Conservation (phyloP, 441 rosid species). For the Euphorbia schlechtendalii region DNA sequence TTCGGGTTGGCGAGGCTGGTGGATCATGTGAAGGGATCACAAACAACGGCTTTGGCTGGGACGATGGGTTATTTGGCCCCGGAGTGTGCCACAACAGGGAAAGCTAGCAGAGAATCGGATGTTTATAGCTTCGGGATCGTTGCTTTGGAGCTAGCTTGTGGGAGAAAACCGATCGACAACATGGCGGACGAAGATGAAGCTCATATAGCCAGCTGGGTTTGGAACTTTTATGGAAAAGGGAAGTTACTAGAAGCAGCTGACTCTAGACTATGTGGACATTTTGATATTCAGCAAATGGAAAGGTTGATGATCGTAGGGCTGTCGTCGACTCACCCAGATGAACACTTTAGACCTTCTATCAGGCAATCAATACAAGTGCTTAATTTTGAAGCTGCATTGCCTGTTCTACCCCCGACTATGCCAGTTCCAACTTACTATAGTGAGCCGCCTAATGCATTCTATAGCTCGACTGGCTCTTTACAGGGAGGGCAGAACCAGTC, state of each 20-base stretch:
- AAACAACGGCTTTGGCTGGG: conserved; percentile 25
- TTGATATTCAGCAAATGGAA: conserved; percentile 21
- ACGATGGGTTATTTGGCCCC: conserved; percentile 25
- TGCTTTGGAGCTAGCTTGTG: conserved; percentile 29
- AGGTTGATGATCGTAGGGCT: no score
- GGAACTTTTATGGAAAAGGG: conserved; percentile 34
- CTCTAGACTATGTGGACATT: conserved; percentile 16
- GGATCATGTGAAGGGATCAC: conserved; percentile 23
- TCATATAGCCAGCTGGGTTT: conserved; percentile 34
- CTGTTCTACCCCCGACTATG: conserved; percentile 10
- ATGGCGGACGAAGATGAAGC: not conserved
- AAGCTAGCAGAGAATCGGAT: conserved; percentile 37
- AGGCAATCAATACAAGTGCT: conserved; percentile 1
- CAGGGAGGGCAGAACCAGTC: not conserved
- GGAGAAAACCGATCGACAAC: conserved; percentile 22
- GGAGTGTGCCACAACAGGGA: conserved; percentile 20
- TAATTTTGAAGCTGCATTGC: conserved; percentile 1
- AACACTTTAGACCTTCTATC: not conserved
- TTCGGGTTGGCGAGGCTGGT: no score
- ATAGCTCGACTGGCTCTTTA: not conserved
- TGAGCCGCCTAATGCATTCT: not conserved
- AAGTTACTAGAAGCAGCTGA: conserved; percentile 26
- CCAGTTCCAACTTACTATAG: not conserved
- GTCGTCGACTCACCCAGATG: not conserved
- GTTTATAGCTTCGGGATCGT: conserved; percentile 33